phyloP scores from a whole-genome alignment of 306 rosid species.

The Abrus pulchellus region DNA sequence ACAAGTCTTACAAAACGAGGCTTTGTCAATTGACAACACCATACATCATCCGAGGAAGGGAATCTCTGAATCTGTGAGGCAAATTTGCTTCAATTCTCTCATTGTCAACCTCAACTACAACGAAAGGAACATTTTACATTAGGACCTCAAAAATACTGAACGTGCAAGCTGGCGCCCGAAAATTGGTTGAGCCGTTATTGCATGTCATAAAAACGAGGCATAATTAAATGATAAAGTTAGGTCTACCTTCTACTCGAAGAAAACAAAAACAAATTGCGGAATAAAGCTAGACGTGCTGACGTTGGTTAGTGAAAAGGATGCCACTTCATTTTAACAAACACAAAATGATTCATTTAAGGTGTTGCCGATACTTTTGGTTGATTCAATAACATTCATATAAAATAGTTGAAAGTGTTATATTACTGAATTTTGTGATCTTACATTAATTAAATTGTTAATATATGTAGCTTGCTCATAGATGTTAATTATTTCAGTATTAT shows the following conservation, averaged over 20 bases:
- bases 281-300: constrained; percentile 13
- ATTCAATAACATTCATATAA: background rate
- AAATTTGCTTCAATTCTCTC: background rate
- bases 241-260: constrained; percentile 22
- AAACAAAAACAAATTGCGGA: constrained; percentile 1
- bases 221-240: constrained; percentile 19
- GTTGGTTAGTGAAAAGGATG: background rate
- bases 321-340: constrained; percentile 1
- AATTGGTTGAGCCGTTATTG: constrained; percentile 34
- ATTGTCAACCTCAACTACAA: background rate
- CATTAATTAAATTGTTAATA: too few species aligned
- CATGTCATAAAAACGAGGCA: background rate
- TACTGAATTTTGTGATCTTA: too few species aligned
- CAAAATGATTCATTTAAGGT: background rate
- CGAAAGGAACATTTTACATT: background rate
- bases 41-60: background rate
- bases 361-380: constrained; percentile 1
- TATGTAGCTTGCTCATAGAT: too few species aligned
- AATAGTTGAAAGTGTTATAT: background rate
- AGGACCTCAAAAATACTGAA: background rate
- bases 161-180: constrained; percentile 18
- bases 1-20: constrained; percentile 1
- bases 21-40: constrained; percentile 17
- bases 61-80: background rate
- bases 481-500: too few species aligned